Conservation (phyloP, 345 rosid genomes). For the Isatis tinctoria region DNA sequence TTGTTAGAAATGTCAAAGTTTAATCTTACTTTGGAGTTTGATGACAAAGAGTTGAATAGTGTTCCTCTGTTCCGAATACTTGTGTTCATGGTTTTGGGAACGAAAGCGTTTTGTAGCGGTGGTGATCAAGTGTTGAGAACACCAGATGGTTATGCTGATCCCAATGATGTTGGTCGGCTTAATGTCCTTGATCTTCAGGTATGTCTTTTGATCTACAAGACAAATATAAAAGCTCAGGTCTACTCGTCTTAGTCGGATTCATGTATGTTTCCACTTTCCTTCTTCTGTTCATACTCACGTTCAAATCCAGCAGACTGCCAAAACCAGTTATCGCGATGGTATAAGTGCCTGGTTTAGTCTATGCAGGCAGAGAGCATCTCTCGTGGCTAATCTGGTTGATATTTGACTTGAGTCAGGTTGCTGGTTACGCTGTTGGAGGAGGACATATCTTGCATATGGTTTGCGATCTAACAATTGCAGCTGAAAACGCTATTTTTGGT, state of each 20-base stretch:
- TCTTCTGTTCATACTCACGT: conserved; percentile 42
- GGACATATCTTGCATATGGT: conserved; percentile 94
- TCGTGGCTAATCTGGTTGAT: neutral
- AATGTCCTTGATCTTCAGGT: conserved; percentile 93
- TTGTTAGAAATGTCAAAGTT: no score
- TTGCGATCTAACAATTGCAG: conserved; percentile 92
- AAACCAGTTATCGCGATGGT: conserved; percentile 99
- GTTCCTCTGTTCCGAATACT: neutral
- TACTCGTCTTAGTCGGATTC: neutral
- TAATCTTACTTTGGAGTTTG: neutral
- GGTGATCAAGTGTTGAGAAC: conserved; percentile 86
- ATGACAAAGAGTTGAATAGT: no score
- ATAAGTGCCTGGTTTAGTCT: conserved; percentile 10
- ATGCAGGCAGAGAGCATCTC: conserved; percentile 1
- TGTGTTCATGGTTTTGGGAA: conserved; percentile 51
- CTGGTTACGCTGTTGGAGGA: conserved; percentile 97
- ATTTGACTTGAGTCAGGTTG: conserved; percentile 46
- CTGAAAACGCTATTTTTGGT: conserved; percentile 85
- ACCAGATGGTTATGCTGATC: conserved; percentile 75
- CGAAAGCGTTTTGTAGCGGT: conserved; percentile 86
- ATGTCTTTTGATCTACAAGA: neutral
- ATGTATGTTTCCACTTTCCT: neutral
- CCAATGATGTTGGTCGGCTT: conserved; percentile 58
- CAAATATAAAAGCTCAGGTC: neutral
- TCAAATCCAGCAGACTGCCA: conserved; percentile 85